Base-by-base conservation (phyloP, 352 stramenopile genomes). In the Phytophthora ramorum region DNA sequence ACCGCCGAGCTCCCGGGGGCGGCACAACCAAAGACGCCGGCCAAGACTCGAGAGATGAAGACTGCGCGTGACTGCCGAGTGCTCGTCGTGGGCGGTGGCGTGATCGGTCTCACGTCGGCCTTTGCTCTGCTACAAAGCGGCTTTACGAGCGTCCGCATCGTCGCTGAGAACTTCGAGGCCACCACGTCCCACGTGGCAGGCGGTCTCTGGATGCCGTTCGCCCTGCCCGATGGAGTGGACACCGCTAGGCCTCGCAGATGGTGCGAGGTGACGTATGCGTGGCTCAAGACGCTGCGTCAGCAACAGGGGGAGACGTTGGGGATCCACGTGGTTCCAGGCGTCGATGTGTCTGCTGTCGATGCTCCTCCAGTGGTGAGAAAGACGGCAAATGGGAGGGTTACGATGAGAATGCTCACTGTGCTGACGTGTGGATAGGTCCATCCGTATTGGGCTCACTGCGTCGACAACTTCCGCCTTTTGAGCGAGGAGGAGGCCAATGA, bases 201-300 rank as follows among this genome's bases (percentile, higher is more conserved):
- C 19, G 83, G 81, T 1, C 76, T 92, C 37, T 92, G 83, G 83
- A 85, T 90, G 70, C 81, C 83, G 0, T 92, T 92, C 54, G 81
- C 82, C 16, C 58, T 91, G 26, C 79, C 83, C 0, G 40, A 72
- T 9, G 65, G 69, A 49, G 58, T 75, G 2, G 71, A 81, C 53
- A 68, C 78, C 20, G 22, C 76, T 7, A 71, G 70, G 47, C 74
- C 77, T 17, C 61, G 83, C 12, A 66, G 81, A 61, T 92, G 83
- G 83, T 90, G 83, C 50, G 77, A 90, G 28, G 78, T 70, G 53
- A 87, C 79, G 59, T 89, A 85, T 57, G 49, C 50, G 47, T 92
- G 83, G 83, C 70, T 92, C 32, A 68, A 83, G 19, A 56, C 57
- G 17, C 34, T 90, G 16, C 56, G 46, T 53, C 32, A 71, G 7